Percentiles rank a stretch among this genome's conserved stretches.
Conservation (phyloP, 2,329 filamentous ascomycete genomes). For the Thielaviopsis musarum region DNA sequence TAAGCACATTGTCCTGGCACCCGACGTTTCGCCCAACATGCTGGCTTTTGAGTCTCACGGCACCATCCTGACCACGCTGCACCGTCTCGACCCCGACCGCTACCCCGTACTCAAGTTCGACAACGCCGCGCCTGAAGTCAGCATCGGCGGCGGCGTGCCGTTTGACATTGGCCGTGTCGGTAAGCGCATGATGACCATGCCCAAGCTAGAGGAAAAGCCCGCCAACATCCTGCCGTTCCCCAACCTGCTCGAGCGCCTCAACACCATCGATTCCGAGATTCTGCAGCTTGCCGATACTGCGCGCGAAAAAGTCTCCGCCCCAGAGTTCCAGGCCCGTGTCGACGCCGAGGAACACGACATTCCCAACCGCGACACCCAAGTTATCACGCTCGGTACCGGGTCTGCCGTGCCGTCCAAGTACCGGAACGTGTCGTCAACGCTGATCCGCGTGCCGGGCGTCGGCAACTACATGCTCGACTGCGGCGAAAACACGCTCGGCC, state of each 20-base stretch:
- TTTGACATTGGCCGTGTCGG: conserved; percentile 28
- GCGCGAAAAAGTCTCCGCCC: conserved; percentile 23
- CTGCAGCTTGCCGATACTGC: conserved; percentile 35
- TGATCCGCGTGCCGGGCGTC: conserved; percentile 65
- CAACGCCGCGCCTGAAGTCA: conserved; percentile 26
- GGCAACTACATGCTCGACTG: conserved; percentile 87
- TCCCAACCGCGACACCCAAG: conserved; percentile 58
- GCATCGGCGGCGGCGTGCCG: conserved; percentile 12
- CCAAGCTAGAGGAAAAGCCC: conserved; percentile 28
- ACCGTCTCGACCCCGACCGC: conserved; percentile 53
- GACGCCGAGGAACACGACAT: conserved; percentile 43
- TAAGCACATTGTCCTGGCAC: conserved; percentile 62
- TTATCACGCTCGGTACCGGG: conserved; percentile 79
- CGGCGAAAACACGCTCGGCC: conserved; percentile 82
- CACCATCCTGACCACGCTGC: conserved; percentile 49
- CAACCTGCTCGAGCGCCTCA: conserved; percentile 29
- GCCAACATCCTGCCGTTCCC: conserved; percentile 28
- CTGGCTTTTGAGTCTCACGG: conserved; percentile 53
- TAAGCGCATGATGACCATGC: conserved; percentile 29
- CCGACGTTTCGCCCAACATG: conserved; percentile 59
- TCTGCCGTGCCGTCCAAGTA: conserved; percentile 84
- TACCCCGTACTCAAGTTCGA: conserved; percentile 55
- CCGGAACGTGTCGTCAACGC: conserved; percentile 81
- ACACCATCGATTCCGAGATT: conserved; percentile 26
- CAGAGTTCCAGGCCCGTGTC: conserved; percentile 31